Percentiles rank a stretch among this genome's conserved stretches.
These are phyloP conservation scores for Tolypocladium inflatum DNA, from an alignment of 2,329 filamentous ascomycete genomes.

Conservation along the genomic window DNA sequence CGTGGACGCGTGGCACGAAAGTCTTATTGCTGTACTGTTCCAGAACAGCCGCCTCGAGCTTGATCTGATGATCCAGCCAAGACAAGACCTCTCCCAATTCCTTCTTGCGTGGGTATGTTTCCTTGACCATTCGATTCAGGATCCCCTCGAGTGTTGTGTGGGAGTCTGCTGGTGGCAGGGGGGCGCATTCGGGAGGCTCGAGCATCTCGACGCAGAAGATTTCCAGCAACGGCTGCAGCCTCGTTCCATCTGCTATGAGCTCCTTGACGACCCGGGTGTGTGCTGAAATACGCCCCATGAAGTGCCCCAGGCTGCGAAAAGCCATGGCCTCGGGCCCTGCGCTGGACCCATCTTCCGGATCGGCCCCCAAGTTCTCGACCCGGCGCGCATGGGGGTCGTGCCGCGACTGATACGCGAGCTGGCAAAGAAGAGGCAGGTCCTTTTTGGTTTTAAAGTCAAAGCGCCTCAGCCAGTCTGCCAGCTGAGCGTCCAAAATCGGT, in stretches of 20 bases:
- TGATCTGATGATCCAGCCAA: background rate
- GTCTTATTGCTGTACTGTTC: background rate
- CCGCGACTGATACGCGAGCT: constrained; percentile 8
- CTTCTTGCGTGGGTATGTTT: background rate
- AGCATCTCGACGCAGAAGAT: constrained; percentile 16
- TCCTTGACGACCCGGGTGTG: constrained; percentile 27
- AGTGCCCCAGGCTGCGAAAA: constrained; percentile 21
- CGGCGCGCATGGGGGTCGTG: constrained; percentile 9
- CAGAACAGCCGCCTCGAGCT: constrained; percentile 1
- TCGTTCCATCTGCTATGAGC: constrained; percentile 23
- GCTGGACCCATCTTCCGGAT: constrained; percentile 1
- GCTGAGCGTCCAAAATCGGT: background rate
- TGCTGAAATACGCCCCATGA: constrained; percentile 33
- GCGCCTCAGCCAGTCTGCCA: background rate
- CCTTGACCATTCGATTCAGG: constrained; percentile 18
- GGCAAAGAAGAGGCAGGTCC: background rate
- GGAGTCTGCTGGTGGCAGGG: constrained; percentile 14
- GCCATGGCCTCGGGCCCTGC: background rate
- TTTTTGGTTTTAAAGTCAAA: background rate
- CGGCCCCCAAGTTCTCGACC: constrained; percentile 5
- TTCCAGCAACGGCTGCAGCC: constrained; percentile 21
- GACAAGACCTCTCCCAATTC: background rate
- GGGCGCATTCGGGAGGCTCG: constrained; percentile 2
- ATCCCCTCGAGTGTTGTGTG: constrained; percentile 20
- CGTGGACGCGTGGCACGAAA: constrained; percentile 18